Conservation (phyloP, 139 green algal species). For the Chlorella sp. region DNA sequence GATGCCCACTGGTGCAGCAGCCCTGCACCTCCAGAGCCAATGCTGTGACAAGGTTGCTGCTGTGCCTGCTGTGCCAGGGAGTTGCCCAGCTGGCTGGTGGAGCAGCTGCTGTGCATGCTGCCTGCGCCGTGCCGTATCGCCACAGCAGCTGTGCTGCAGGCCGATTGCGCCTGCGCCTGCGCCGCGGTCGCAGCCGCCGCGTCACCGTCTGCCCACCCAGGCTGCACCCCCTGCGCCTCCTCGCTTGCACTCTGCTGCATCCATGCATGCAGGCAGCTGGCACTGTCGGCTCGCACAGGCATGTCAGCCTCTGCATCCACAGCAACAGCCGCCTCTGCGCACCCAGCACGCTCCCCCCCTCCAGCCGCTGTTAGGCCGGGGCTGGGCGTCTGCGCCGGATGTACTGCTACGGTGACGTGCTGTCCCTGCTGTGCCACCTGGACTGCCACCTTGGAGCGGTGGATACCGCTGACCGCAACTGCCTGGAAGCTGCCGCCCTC, state of each 20-base stretch:
- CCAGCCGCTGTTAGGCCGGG: too few species aligned
- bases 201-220: neutral
- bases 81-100: constrained; percentile 3
- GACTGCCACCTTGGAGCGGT: constrained; percentile 76
- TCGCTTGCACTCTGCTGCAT: neutral
- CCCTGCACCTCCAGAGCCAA: neutral
- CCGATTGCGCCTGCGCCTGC: neutral
- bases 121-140: neutral
- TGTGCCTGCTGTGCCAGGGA: neutral
- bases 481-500: constrained; percentile 63
- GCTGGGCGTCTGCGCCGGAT: constrained; percentile 8
- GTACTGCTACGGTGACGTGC: constrained; percentile 63
- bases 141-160: neutral
- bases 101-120: neutral
- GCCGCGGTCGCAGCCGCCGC: neutral
- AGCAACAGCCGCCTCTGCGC: neutral
- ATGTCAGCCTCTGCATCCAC: neutral
- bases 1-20: neutral
- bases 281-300: constrained; percentile 19
- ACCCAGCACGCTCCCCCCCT: neutral
- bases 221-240: neutral
- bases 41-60: neutral
- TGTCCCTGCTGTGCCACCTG: constrained; percentile 66
- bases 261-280: constrained; percentile 39
- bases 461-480: constrained; percentile 71